phyloP scores from a whole-genome alignment of 352 stramenopile species.

The Globisporangium solare region DNA sequence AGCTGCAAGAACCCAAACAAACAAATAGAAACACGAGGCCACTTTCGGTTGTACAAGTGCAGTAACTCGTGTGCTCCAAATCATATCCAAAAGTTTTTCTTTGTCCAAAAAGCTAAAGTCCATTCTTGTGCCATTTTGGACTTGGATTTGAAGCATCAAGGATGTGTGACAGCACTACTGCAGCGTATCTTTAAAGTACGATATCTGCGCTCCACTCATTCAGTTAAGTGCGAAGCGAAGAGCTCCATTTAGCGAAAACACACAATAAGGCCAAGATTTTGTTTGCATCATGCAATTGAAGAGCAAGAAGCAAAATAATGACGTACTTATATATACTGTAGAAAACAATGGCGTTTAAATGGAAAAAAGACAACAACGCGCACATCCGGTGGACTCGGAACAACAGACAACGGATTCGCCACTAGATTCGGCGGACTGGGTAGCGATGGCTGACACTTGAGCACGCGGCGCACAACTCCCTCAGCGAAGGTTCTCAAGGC shows the following conservation, averaged over 20 bases:
- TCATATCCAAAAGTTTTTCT: not conserved
- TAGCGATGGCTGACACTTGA: not conserved
- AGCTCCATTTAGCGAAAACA: not conserved
- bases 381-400: not conserved
- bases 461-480: not conserved
- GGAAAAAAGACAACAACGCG: not conserved
- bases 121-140: not conserved
- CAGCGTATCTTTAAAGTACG: not conserved
- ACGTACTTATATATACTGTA: constrained; percentile 17
- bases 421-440: not conserved
- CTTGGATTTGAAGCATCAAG: not conserved
- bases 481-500: not conserved
- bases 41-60: constrained; percentile 7
- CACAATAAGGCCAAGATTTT: not conserved
- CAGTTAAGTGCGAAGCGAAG: constrained; percentile 6
- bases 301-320: constrained; percentile 10
- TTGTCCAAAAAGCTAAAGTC: not conserved
- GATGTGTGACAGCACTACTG: constrained; percentile 9
- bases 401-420: not conserved
- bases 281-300: not conserved
- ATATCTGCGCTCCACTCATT: constrained; percentile 1
- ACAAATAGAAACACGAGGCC: constrained; percentile 16
- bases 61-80: not conserved
- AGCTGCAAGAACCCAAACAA: not conserved
- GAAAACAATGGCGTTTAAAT: not conserved